These are phyloP conservation scores for Lentinula edodes DNA, from an alignment of 768 basidiomycete species.

Conservation along the genomic window DNA sequence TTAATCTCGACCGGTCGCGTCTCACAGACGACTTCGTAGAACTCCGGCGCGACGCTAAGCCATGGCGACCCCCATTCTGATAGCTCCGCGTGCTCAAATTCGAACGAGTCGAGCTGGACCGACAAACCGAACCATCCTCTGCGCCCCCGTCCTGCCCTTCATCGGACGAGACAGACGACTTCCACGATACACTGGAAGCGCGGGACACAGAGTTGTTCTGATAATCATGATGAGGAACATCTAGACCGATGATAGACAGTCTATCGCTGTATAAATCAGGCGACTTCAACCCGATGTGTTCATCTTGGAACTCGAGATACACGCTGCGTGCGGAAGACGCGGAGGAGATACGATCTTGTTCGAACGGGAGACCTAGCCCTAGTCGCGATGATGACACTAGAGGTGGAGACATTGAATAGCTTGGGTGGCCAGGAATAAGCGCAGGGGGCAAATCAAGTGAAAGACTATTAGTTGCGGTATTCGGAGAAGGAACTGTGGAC, in stretches of 20 bases:
- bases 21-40: conserved; percentile 1
- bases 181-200: conserved; percentile 3
- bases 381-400: not conserved
- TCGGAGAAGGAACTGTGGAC: not conserved
- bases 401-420: not conserved
- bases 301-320: not conserved
- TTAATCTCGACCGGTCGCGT: not conserved
- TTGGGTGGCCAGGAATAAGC: conserved; percentile 4
- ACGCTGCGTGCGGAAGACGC: conserved; percentile 2
- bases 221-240: too few relatives aligned
- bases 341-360: not conserved
- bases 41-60: not conserved
- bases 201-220: not conserved
- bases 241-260: not conserved
- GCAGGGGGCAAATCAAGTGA: not conserved
- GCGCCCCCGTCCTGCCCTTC: not conserved
- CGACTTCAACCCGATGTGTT: not conserved
- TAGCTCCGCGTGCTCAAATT: not conserved
- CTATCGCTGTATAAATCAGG: not conserved
- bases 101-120: not conserved
- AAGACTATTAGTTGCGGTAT: too few relatives aligned
- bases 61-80: not conserved
- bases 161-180: conserved; percentile 5
- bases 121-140: not conserved
- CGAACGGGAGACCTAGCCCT: not conserved